phyloP scores from a whole-genome alignment of 2,329 filamentous ascomycete genomes.

The Nothophaeocryptopus gaeumannii region DNA sequence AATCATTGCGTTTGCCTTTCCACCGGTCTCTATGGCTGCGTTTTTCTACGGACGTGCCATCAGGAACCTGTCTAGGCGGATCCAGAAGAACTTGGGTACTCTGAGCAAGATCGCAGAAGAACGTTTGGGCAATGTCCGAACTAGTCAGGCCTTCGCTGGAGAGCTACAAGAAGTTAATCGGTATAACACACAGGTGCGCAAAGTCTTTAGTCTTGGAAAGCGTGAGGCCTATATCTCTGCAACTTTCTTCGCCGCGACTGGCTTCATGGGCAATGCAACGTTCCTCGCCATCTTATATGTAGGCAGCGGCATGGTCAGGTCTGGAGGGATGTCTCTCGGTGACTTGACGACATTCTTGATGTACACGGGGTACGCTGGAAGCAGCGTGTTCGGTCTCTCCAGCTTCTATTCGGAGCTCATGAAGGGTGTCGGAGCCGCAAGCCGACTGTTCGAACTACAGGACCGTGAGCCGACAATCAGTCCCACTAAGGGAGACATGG shows the following conservation, averaged over 20 bases:
- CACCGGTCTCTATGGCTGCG: conserved; percentile 83
- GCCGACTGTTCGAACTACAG: conserved; percentile 89
- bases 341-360: conserved; percentile 96
- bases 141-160: conserved; percentile 91
- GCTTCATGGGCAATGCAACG: conserved; percentile 94
- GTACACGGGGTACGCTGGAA: conserved; percentile 87
- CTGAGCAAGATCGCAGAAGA: conserved; percentile 98
- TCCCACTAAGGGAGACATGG: conserved; percentile 76
- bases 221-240: conserved; percentile 85
- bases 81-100: conserved; percentile 89
- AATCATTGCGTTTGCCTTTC: conserved; percentile 80
- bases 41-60: conserved; percentile 90
- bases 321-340: conserved; percentile 81
- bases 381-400: conserved; percentile 87
- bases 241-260: conserved; percentile 82
- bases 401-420: conserved; percentile 98
- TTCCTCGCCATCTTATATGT: conserved; percentile 87
- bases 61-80: conserved; percentile 82
- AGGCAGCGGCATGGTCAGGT: conserved; percentile 84
- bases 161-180: conserved; percentile 85
- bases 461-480: conserved; percentile 83
- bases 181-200: conserved; percentile 88
- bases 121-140: conserved; percentile 92
- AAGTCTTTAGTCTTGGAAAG: conserved; percentile 85
- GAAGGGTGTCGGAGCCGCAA: conserved; percentile 98